A percentile compares a stretch with the other conserved stretches of the same genome.
Conservation (phyloP, 1,139 yeast genomes). For the Fermentozyma sake region DNA sequence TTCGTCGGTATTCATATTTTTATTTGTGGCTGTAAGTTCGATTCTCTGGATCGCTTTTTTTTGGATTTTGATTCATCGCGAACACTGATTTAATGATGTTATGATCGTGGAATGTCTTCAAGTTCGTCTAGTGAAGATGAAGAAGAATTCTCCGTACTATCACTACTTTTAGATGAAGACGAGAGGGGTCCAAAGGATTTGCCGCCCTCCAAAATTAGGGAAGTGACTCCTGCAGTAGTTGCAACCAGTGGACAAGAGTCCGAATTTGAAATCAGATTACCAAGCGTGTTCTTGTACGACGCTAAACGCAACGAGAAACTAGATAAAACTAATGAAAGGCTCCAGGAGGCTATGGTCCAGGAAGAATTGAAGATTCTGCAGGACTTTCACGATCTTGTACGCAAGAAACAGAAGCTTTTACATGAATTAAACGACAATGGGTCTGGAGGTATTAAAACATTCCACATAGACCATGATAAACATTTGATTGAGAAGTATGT, state of each 20-base stretch:
- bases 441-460: slow-evolving; percentile 9
- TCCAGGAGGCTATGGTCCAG: slow-evolving; percentile 13
- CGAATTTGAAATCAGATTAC: slow-evolving; percentile 19
- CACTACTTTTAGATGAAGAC: too few relatives aligned
- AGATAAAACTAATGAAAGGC: slow-evolving; percentile 12
- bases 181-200: too few relatives aligned
- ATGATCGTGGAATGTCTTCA: too few relatives aligned
- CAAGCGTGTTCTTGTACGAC: slow-evolving; percentile 22
- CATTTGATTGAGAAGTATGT: slow-evolving; percentile 8
- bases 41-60: too few relatives aligned
- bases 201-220: too few relatives aligned
- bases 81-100: too few relatives aligned
- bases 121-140: too few relatives aligned
- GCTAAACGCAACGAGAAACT: slow-evolving; percentile 22
- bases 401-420: slow-evolving; percentile 10
- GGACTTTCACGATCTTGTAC: slow-evolving; percentile 8
- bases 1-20: too few relatives aligned
- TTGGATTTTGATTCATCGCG: too few relatives aligned
- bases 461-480: slow-evolving; percentile 8
- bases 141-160: too few relatives aligned
- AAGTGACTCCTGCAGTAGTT: background rate
- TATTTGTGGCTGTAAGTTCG: too few relatives aligned
- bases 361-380: slow-evolving; percentile 11
- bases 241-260: slow-evolving; percentile 1
- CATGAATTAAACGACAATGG: slow-evolving; percentile 30